Evolutionary conservation across 495 filamentous ascomycete species (phyloP).

Genomic region (Aspergillus affinis): DNA sequence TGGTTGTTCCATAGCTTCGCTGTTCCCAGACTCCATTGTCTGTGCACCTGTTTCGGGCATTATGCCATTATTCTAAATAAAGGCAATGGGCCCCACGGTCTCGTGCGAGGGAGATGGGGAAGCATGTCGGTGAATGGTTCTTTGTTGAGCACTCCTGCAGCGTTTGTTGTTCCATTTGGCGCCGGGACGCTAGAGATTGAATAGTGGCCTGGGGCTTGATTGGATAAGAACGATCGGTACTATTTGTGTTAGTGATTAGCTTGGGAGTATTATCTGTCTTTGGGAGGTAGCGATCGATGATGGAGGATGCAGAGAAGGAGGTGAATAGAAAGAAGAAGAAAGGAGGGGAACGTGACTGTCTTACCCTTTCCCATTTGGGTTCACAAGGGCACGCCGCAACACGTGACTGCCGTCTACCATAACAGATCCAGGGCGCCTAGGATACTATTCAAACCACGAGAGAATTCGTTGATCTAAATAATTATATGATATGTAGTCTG

Average conservation of each 20-base stretch:
- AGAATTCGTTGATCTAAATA: too few relatives aligned
- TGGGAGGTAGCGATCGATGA: not conserved
- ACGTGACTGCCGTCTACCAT: too few relatives aligned
- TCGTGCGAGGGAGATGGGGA: not conserved
- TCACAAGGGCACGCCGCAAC: too few relatives aligned
- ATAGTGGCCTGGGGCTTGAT: not conserved
- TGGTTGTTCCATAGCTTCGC: not conserved
- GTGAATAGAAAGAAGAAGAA: too few relatives aligned
- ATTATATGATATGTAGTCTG: too few relatives aligned
- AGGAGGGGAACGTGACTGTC: too few relatives aligned
- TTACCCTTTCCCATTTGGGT: too few relatives aligned
- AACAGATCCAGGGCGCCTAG: too few relatives aligned
- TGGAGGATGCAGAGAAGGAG: not conserved
- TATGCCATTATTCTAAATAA: not conserved
- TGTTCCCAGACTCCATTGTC: not conserved
- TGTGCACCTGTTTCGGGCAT: not conserved
- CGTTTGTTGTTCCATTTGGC: slow-evolving; percentile 3
- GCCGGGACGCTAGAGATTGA: not conserved
- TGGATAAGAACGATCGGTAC: not conserved
- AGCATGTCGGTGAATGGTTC: not conserved
- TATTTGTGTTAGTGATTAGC: not conserved
- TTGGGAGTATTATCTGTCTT: not conserved
- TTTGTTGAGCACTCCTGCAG: slow-evolving; percentile 4
- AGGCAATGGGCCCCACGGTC: not conserved
- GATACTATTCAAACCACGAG: too few relatives aligned